Base-by-base conservation (phyloP, 1,284 basidiomycete genomes). In the Ceratobasidium sp. region DNA sequence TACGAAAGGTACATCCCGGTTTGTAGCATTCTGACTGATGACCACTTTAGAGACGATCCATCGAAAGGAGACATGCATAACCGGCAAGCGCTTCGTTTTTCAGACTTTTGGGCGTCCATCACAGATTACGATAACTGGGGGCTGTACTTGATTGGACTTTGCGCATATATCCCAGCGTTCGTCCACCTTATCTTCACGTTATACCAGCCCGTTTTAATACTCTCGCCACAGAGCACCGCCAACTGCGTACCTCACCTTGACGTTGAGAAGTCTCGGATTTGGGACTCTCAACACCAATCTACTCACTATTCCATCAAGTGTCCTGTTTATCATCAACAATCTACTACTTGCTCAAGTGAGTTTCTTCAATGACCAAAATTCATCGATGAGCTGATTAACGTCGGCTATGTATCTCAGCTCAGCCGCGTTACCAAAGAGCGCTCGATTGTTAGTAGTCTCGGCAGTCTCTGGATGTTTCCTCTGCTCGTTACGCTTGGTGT, bases 61-160 rank as follows among this genome's bases (percentile, higher is more conserved):
- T 85, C 87, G 20, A 91, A 93, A 85, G 88, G 85, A 56, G 84
- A 86, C 77, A 94, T 94, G 92, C 91, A 94, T 83, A 94, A 94
- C 79, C 89, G 92, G 31, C 88, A 94, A 82, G 90, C 90, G 0
- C 82, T 93, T n/a, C 85, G 86, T 0, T 37, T 87, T 17, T 86
- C 84, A 79, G 87, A 87, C 73, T 84, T 93, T 10, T 90, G 87
- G 86, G 83, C 81, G n/a, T 87, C 89, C 1, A 76, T 92, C 3
- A 86, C 85, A 42, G 91, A 93, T 80, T 92, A 89, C 80, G 88
- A 90, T 78, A 83, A 92, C 76, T 93, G 91, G 90, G 91, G 91
- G 0, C 77, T 93, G 31, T 92, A 92, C 23, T 28, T 73, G 28
- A 60, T 73, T 31, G 69, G 69, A 10, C 28, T 73, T 10, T 60